These are phyloP conservation scores for Tylopilus sp. DNA, from an alignment of 768 basidiomycete species.

Conservation along the genomic window DNA sequence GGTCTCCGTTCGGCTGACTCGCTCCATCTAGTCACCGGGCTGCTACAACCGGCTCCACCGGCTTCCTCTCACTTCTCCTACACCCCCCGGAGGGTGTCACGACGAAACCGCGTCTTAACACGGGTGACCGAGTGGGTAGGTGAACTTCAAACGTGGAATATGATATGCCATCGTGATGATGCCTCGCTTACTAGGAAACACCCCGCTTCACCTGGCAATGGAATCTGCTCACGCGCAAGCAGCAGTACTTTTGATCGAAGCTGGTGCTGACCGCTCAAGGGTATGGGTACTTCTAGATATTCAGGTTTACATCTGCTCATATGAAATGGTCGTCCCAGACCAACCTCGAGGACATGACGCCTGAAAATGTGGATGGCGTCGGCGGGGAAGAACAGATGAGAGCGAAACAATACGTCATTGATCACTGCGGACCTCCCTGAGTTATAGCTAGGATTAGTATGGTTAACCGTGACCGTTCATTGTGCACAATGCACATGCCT, in stretches of 20 bases:
- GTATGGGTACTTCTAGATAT: slow-evolving; percentile 55
- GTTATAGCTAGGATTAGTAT: neutral
- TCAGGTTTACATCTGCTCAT: too few relatives aligned
- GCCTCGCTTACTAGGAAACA: slow-evolving; percentile 65
- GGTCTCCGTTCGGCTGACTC: slow-evolving; percentile 1
- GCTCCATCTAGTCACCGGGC: slow-evolving; percentile 74
- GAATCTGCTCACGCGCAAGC: slow-evolving; percentile 93
- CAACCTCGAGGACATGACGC: slow-evolving; percentile 81
- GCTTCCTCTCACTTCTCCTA: slow-evolving; percentile 84
- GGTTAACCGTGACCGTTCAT: too few relatives aligned
- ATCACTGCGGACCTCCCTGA: slow-evolving; percentile 54
- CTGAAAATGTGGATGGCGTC: slow-evolving; percentile 87
- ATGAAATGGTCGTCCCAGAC: slow-evolving; percentile 40
- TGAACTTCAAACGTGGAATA: neutral
- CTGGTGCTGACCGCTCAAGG: slow-evolving; percentile 87
- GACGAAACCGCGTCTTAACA: slow-evolving; percentile 80
- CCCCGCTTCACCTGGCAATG: slow-evolving; percentile 95
- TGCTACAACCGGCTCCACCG: slow-evolving; percentile 89
- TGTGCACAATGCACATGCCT: too few relatives aligned
- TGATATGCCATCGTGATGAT: neutral
- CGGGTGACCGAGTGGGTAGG: slow-evolving; percentile 73
- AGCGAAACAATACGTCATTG: slow-evolving; percentile 72
- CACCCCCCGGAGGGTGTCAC: slow-evolving; percentile 68
- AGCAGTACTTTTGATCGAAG: slow-evolving; percentile 88
- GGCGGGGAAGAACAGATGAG: slow-evolving; percentile 84